A percentile compares a stretch with the other conserved stretches of the same genome.
These are phyloP conservation scores for Tulasnella sp. DNA, from an alignment of 768 basidiomycete species.

Conservation along the genomic window DNA sequence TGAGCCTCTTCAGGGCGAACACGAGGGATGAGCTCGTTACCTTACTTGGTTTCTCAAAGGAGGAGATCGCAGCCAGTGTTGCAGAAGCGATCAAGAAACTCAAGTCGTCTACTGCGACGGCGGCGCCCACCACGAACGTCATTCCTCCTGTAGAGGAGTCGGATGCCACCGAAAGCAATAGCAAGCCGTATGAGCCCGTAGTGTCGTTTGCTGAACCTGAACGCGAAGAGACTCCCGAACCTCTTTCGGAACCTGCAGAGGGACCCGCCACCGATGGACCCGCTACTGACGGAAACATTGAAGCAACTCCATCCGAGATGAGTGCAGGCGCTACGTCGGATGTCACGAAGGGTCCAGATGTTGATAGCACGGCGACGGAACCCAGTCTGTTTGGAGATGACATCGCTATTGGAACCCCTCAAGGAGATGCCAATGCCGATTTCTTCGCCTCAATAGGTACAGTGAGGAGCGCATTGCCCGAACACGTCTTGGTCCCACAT, in stretches of 20 bases:
- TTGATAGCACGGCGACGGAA: slow-evolving; percentile 57
- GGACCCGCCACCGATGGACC: slow-evolving; percentile 34
- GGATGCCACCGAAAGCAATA: slow-evolving; percentile 34
- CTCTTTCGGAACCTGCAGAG: slow-evolving; percentile 22
- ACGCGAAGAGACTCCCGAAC: slow-evolving; percentile 30
- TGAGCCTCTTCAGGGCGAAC: slow-evolving; percentile 78
- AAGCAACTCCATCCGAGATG: slow-evolving; percentile 65
- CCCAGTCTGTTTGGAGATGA: slow-evolving; percentile 86
- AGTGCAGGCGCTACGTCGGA: slow-evolving; percentile 53
- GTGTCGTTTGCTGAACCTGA: slow-evolving; percentile 81
- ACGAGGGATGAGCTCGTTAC: slow-evolving; percentile 85
- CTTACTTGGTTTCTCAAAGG: slow-evolving; percentile 85
- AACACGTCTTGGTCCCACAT: slow-evolving; percentile 57
- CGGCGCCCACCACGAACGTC: slow-evolving; percentile 15
- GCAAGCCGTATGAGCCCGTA: slow-evolving; percentile 53
- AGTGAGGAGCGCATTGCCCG: slow-evolving; percentile 27
- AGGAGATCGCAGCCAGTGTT: slow-evolving; percentile 67
- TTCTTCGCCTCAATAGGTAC: slow-evolving; percentile 79
- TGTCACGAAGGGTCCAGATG: slow-evolving; percentile 46
- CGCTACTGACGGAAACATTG: slow-evolving; percentile 33
- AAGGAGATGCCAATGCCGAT: slow-evolving; percentile 58
- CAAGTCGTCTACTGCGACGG: slow-evolving; percentile 36
- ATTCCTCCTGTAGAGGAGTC: slow-evolving; percentile 25
- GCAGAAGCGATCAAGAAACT: slow-evolving; percentile 71
- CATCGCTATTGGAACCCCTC: slow-evolving; percentile 47